Evolutionary conservation across 1,284 basidiomycete species (phyloP).

Genomic region (Ganoderma lingzhi): DNA sequence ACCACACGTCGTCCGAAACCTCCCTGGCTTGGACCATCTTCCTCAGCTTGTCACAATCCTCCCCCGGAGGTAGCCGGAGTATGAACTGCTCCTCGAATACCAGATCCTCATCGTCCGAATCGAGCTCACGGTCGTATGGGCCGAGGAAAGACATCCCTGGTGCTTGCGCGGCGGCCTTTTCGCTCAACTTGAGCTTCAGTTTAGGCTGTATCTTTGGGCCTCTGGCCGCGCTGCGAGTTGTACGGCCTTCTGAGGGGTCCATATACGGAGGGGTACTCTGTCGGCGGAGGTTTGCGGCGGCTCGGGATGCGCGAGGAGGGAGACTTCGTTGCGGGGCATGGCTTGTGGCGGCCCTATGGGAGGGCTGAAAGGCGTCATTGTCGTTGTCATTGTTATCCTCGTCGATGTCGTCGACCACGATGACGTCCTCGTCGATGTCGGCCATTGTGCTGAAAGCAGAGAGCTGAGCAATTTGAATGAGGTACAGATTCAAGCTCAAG

Average conservation of each 20-base stretch:
- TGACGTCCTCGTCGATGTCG: slow-evolving; percentile 64
- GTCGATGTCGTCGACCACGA: slow-evolving; percentile 68
- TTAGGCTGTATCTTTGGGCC: slow-evolving; percentile 69
- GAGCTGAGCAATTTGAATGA: background rate
- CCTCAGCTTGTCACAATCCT: slow-evolving; percentile 79
- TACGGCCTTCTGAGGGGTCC: slow-evolving; percentile 40
- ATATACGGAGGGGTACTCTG: slow-evolving; percentile 40
- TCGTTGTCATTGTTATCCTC: slow-evolving; percentile 46
- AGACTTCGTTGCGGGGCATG: slow-evolving; percentile 29
- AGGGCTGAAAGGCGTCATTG: slow-evolving; percentile 38
- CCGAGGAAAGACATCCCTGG: slow-evolving; percentile 87
- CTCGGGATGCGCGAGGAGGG: slow-evolving; percentile 34
- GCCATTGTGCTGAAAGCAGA: slow-evolving; percentile 19
- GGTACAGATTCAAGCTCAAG: background rate
- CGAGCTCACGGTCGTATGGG: slow-evolving; percentile 92
- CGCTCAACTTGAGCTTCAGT: slow-evolving; percentile 84
- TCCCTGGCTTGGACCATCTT: slow-evolving; percentile 87
- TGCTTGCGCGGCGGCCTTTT: slow-evolving; percentile 78
- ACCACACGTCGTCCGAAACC: slow-evolving; percentile 89
- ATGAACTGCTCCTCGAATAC: slow-evolving; percentile 99
- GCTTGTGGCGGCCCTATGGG: slow-evolving; percentile 28
- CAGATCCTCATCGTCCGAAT: slow-evolving; percentile 94
- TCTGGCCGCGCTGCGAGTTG: slow-evolving; percentile 47
- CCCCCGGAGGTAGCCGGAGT: slow-evolving; percentile 87
- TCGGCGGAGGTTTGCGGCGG: slow-evolving; percentile 30